phyloP scores from a whole-genome alignment of 2,329 filamentous ascomycete species.

The Zymoseptoria ardabiliae region DNA sequence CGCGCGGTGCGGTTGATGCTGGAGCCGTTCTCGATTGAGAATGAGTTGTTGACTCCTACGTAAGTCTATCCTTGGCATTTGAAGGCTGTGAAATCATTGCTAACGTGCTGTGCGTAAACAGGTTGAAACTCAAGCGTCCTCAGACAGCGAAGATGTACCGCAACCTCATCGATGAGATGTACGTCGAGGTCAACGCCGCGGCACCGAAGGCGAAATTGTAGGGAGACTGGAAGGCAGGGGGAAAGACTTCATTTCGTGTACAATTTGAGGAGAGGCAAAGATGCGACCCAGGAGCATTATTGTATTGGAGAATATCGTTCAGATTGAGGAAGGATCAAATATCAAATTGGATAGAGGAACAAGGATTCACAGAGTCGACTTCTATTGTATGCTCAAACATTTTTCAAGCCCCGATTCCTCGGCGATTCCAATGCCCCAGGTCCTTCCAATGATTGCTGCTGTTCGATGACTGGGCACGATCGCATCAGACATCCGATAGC shows the following conservation, averaged over 20 bases:
- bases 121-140: conserved; percentile 65
- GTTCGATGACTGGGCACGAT: too few relatives aligned
- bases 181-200: conserved; percentile 46
- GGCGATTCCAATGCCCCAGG: too few relatives aligned
- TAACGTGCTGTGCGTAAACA: conserved; percentile 29
- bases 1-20: conserved; percentile 65
- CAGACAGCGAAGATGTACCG: conserved; percentile 58
- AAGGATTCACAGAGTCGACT: background rate
- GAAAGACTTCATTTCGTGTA: background rate
- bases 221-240: background rate
- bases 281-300: background rate
- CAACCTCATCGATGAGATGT: conserved; percentile 51
- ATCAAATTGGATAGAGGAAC: background rate
- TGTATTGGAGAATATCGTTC: background rate
- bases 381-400: background rate
- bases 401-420: background rate
- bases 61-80: conserved; percentile 46
- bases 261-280: background rate
- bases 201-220: conserved; percentile 45
- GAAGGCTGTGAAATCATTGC: background rate
- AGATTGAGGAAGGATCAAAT: background rate
- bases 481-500: too few relatives aligned
- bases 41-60: conserved; percentile 83
- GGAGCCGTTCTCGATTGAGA: conserved; percentile 89
- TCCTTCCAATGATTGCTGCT: too few relatives aligned